These are phyloP conservation scores for Solanum medicagineum DNA, from an alignment of 257 asterid genomes.

Conservation along the genomic window DNA sequence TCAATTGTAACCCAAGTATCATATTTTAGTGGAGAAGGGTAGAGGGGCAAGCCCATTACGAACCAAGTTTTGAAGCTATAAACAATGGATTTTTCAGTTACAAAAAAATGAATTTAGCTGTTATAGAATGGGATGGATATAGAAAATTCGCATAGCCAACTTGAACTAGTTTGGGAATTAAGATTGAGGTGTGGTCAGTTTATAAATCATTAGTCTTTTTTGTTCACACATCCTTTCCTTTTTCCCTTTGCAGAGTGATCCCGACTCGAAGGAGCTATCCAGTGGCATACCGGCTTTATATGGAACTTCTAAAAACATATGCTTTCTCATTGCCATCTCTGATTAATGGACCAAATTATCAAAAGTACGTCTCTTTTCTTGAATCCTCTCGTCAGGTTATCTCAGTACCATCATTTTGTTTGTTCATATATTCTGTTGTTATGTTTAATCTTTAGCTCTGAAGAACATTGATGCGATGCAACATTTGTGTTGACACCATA, in stretches of 20 bases:
- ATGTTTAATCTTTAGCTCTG: not conserved
- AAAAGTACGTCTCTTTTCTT: constrained; percentile 28
- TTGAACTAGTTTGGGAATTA: not conserved
- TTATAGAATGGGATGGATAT: not conserved
- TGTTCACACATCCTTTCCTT: not conserved
- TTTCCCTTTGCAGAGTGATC: constrained; percentile 42
- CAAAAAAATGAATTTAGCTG: not conserved
- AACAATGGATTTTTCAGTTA: not conserved
- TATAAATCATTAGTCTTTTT: not conserved
- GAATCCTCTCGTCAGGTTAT: not conserved
- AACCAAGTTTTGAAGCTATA: not conserved
- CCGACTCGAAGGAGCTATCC: constrained; percentile 63
- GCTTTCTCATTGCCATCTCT: constrained; percentile 64
- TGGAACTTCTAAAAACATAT: constrained; percentile 79
- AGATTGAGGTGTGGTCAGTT: not conserved
- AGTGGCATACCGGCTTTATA: constrained; percentile 67
- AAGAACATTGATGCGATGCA: not conserved
- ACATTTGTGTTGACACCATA: not conserved
- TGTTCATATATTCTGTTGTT: not conserved
- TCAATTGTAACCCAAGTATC: not conserved
- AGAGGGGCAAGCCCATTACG: not conserved
- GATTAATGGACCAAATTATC: constrained; percentile 68
- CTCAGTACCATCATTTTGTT: not conserved
- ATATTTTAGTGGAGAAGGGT: not conserved
- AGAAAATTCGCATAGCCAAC: not conserved